A percentile compares a stretch with the other conserved stretches of the same genome.
phyloP scores from a whole-genome alignment of 1,284 basidiomycete genomes.

The Waitea zeae region DNA sequence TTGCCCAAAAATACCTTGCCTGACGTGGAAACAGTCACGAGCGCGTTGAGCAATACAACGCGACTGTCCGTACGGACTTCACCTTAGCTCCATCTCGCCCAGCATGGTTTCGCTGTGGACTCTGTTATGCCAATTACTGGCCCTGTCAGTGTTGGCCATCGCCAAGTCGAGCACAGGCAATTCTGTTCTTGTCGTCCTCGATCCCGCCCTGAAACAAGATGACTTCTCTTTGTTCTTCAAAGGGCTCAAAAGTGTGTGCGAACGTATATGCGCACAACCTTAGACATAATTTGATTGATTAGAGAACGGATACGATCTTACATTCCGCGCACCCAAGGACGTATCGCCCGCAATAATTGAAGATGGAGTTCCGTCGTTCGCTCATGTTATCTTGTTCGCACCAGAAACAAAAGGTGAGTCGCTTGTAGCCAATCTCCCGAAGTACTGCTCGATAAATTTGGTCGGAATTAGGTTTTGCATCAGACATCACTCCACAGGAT shows the following conservation, averaged over 20 bases:
- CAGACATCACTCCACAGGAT: conserved; percentile 72
- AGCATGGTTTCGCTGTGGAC: conserved; percentile 8
- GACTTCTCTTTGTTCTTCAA: conserved; percentile 73
- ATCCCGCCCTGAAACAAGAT: conserved; percentile 42
- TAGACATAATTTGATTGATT: not conserved
- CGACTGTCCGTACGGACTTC: too few relatives aligned
- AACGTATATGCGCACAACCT: too few relatives aligned
- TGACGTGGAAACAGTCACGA: too few relatives aligned
- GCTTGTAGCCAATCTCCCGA: conserved; percentile 4
- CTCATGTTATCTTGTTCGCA: conserved; percentile 73
- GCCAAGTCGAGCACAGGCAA: conserved; percentile 74
- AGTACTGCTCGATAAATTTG: conserved; percentile 5
- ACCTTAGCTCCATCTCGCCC: too few relatives aligned
- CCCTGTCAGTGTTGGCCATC: conserved; percentile 16
- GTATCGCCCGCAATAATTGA: conserved; percentile 45
- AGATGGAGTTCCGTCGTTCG: conserved; percentile 59
- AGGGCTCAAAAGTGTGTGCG: conserved; percentile 48
- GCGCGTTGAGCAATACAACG: too few relatives aligned
- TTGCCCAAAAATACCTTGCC: too few relatives aligned
- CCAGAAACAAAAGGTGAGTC: conserved; percentile 65
- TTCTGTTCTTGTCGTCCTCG: conserved; percentile 72
- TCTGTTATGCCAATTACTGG: conserved; percentile 13
- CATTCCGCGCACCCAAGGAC: conserved; percentile 68
- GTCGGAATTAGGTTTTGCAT: conserved; percentile 36
- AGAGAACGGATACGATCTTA: conserved; percentile 70